Conservation (phyloP, 2,329 filamentous ascomycete species). For the Diatrype stigma region DNA sequence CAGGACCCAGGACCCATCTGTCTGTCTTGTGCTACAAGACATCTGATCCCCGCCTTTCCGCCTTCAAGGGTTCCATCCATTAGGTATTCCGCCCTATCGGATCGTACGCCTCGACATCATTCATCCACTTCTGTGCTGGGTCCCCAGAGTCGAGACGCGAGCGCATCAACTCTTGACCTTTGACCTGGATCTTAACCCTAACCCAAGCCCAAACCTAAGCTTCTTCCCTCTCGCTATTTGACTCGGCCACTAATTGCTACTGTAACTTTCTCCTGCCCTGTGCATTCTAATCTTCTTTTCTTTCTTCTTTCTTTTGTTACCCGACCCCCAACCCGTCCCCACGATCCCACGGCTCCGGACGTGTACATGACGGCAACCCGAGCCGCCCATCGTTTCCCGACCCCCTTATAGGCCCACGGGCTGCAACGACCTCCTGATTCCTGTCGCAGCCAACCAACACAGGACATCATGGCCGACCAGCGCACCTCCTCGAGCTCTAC, state of each 20-base stretch:
- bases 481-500: conserved; percentile 23
- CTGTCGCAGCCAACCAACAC: conserved; percentile 28
- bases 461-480: conserved; percentile 30
- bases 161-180: not conserved
- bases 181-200: not conserved
- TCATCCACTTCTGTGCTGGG: not conserved
- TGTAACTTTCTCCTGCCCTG: conserved; percentile 19
- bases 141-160: not conserved
- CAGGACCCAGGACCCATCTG: not conserved
- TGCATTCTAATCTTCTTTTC: conserved; percentile 12
- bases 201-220: not conserved
- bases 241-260: conserved; percentile 4
- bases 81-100: not conserved
- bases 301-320: conserved; percentile 5
- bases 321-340: conserved; percentile 9
- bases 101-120: conserved; percentile 1
- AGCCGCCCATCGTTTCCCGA: conserved; percentile 19
- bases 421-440: conserved; percentile 25
- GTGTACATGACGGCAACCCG: conserved; percentile 29
- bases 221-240: conserved; percentile 12
- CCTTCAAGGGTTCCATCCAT: not conserved
- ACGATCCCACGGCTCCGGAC: conserved; percentile 13
- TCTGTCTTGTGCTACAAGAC: not conserved
- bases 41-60: not conserved
- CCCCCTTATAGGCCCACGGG: conserved; percentile 29